These are phyloP conservation scores for Lactifluus hygrophoroides DNA, from an alignment of 768 basidiomycete species.

Conservation along the genomic window DNA sequence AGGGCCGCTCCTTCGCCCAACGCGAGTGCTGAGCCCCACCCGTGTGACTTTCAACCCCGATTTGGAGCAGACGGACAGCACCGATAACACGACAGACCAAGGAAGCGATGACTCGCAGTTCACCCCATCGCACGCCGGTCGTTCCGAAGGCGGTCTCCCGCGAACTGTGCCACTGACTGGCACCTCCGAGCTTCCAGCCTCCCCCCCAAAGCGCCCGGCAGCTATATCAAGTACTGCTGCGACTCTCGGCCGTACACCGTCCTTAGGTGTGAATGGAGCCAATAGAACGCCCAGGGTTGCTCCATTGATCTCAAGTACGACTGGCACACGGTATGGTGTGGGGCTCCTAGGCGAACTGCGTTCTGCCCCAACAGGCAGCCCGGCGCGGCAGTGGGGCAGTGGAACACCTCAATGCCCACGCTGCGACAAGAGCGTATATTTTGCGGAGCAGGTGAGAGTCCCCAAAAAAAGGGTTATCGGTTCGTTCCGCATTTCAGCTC, in stretches of 20 bases:
- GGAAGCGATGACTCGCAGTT: constrained; percentile 26
- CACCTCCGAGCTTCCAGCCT: constrained; percentile 19
- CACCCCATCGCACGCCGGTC: constrained; percentile 38
- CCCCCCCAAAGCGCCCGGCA: not conserved
- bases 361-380: constrained; percentile 24
- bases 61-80: not conserved
- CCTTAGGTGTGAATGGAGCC: not conserved
- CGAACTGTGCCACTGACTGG: constrained; percentile 39
- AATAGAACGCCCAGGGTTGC: not conserved
- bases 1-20: constrained; percentile 33
- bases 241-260: constrained; percentile 8
- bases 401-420: constrained; percentile 57
- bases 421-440: constrained; percentile 73
- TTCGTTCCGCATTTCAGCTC: not conserved
- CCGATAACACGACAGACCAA: constrained; percentile 16
- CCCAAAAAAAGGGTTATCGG: too few species aligned
- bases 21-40: constrained; percentile 33
- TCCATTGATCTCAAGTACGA: constrained; percentile 37
- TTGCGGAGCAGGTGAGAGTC: constrained; percentile 63
- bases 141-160: constrained; percentile 40
- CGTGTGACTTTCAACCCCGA: constrained; percentile 10
- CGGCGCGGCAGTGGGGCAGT: constrained; percentile 38
- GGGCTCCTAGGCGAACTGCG: constrained; percentile 34
- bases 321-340: constrained; percentile 61
- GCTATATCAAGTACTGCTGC: not conserved